Evolutionary conservation across 371 early-diverging fungal species (phyloP).

Genomic region (Mucor sp.): DNA sequence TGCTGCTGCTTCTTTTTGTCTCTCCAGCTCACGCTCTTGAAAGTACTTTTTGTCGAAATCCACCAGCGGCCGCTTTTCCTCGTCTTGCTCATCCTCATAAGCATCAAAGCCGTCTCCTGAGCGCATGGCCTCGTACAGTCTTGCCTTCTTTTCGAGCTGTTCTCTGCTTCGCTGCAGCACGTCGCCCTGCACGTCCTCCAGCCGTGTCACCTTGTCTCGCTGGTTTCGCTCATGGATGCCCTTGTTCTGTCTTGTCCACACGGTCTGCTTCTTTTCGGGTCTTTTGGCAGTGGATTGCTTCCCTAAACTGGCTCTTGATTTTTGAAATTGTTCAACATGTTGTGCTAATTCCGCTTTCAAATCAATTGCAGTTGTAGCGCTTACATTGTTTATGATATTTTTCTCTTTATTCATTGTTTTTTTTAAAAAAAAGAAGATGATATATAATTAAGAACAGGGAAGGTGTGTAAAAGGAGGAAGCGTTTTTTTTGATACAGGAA

Average conservation of each 20-base stretch:
- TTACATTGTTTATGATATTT: constrained; percentile 25
- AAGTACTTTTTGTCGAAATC: constrained; percentile 55
- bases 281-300: constrained; percentile 34
- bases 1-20: constrained; percentile 8
- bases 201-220: constrained; percentile 21
- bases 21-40: constrained; percentile 26
- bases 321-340: constrained; percentile 42
- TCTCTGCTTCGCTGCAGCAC: constrained; percentile 51
- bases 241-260: constrained; percentile 63
- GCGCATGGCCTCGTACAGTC: constrained; percentile 60
- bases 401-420: constrained; percentile 9
- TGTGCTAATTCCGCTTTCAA: constrained; percentile 45
- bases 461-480: not conserved
- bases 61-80: constrained; percentile 43
- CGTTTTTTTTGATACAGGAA: not conserved
- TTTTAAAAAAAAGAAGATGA: not conserved
- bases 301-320: constrained; percentile 25
- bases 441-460: not conserved
- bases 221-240: constrained; percentile 50
- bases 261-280: constrained; percentile 53
- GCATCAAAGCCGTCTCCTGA: constrained; percentile 31
- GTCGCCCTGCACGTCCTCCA: constrained; percentile 38
- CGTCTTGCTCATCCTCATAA: constrained; percentile 26
- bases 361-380: constrained; percentile 39
- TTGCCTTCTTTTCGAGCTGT: constrained; percentile 68